Evolutionary conservation across 352 stramenopile genomes (phyloP), one percentile per base, ranked within the genome.

Genomic region (Hyaloperonospora arabidopsidis): DNA sequence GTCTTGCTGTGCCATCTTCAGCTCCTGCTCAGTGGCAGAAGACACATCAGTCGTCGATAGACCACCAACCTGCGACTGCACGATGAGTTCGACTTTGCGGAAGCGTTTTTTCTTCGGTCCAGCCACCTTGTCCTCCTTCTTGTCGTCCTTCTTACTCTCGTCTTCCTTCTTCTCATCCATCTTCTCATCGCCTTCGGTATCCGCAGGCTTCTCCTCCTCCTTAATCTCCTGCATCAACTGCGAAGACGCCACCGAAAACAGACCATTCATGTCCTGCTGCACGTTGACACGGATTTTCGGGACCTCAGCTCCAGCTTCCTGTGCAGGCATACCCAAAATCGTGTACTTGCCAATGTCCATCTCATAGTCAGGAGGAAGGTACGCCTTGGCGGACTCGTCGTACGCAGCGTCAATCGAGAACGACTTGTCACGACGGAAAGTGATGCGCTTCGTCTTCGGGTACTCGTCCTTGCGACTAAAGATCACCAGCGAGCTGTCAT

Each of bases 221-320:
- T 87, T 84, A 41, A 98, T 86, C 68, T 98, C 95, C 66, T 98
- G 91, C 77, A 99, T 98, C 70, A 98, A 86, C 70, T 98, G 94
- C 43, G 95, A 97, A 47, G 89, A 97, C 48, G 89, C 79, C 22
- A 99, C 77, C 35, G 83, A 84, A 63, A 99, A 96, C 45, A 98
- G 81, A 8, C 97, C 97, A 70, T 98, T 91, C 57, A 98, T 92
- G 69, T 98, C 95, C 67, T 98, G 86, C 76, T 97, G 95, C 54
- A 99, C 92, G 79, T 98, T 98, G 41, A 99, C 95, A 53, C 95
- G 90, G 48, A 99, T 95, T 75, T 87, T 87, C 7, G 84, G 77
- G 25, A 76, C 57, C 87, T 98, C 72, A 53, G 78, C 61, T 25
- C 68, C 65, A 43, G 86, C 81, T 29, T 87, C 81, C 39, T 79